Evolutionary conservation across 225 moss, liverwort and hornwort species (phyloP), one percentile per base, ranked within the genome.

Genomic region (Marchantia paleacea): DNA sequence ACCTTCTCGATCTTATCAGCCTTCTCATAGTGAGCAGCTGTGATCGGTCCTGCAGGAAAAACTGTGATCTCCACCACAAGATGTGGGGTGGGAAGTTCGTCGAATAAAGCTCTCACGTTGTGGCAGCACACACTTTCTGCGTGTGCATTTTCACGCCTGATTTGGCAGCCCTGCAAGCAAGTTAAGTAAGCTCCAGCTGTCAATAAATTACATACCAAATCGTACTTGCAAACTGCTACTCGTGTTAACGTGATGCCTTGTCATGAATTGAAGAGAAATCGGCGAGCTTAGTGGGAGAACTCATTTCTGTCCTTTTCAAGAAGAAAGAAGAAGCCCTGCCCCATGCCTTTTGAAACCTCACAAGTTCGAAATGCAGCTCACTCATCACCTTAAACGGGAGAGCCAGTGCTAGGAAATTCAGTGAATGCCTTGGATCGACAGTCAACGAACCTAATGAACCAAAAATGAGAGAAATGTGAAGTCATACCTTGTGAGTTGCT

Each of bases 81-180:
- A 86, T 93, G 97, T 65, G 97, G 97, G 65, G 91, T 95, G 5
- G 97, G 97, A 77, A 97, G 91, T 88, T 97, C 97, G 87, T 97
- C 97, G 58, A 97, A 95, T 88, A 95, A 85, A 71, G 97, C 95
- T 85, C 97, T 89, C 52, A 97, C 97, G 72, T 97, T 97, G 81
- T 97, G 92, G 88, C 95, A 97, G 88, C 97, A 97, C 4, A 97
- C 97, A 55, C 87, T 91, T 78, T 97, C 97, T 7, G 97, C 97
- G 80, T 97, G 97, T 7, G 97, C 97, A 88, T 97, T 97, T 74
- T 97, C 95, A 82, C 97, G 95, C 85, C 95, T 88, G 64, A 97
- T 87, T 85, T 95, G 95, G 80, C 97, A 97, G 73, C 97, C 97
- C 97, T 97, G 89, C 78, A 72, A 71, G 12, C 29, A 71, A 22